These are phyloP conservation scores for Pholiota molesta DNA, from an alignment of 768 basidiomycete genomes.

Conservation along the genomic window DNA sequence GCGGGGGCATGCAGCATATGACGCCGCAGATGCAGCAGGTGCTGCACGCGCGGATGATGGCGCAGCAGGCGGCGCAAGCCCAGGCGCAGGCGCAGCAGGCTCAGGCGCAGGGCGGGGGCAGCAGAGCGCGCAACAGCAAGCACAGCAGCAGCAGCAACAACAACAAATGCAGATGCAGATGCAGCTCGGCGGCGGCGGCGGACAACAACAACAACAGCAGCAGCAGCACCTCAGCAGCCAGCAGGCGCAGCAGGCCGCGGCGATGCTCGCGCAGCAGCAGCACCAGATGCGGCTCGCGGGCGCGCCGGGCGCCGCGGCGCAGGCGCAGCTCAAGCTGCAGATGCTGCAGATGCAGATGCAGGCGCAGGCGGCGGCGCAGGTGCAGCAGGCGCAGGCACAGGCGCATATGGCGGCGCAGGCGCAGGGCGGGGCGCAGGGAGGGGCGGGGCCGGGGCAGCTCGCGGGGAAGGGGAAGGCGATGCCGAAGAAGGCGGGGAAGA, in stretches of 20 bases:
- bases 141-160: constrained; percentile 30
- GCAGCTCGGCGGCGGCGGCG: neutral
- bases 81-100: constrained; percentile 10
- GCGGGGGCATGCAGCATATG: neutral
- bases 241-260: neutral
- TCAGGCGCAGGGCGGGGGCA: constrained; percentile 8
- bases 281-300: neutral
- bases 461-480: constrained; percentile 9
- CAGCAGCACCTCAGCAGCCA: too few species aligned
- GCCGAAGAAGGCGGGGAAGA: constrained; percentile 5
- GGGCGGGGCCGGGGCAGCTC: neutral
- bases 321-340: neutral
- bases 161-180: constrained; percentile 18
- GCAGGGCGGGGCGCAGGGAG: constrained; percentile 5
- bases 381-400: constrained; percentile 6
- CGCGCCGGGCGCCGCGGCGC: neutral
- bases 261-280: neutral
- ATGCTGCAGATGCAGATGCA: constrained; percentile 20
- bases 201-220: neutral
- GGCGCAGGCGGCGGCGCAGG: constrained; percentile 2
- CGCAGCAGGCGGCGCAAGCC: constrained; percentile 10
- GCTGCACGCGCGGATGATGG: constrained; percentile 4
- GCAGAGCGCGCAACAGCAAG: constrained; percentile 26
- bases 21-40: constrained; percentile 1
- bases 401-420: constrained; percentile 1